Evolutionary conservation across 2,329 filamentous ascomycete species (phyloP).

Genomic region (Pseudogymnoascus sp.): DNA sequence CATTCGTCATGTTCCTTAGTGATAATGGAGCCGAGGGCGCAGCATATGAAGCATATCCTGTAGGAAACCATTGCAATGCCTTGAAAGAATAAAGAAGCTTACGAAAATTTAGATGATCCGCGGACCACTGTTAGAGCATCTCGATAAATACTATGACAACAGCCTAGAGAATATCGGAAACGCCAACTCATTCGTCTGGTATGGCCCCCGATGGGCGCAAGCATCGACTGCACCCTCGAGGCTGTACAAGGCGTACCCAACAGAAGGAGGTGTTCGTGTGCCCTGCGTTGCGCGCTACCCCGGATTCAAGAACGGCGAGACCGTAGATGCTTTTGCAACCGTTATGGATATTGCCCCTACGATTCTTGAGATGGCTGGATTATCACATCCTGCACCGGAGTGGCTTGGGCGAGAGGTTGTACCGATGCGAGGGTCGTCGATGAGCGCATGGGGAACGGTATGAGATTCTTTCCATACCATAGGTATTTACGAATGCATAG

Average conservation of each 20-base stretch:
- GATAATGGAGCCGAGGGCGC: slow-evolving; percentile 45
- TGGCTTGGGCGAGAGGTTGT: slow-evolving; percentile 43
- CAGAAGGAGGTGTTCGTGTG: slow-evolving; percentile 34
- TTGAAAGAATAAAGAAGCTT: background rate
- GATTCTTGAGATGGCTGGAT: slow-evolving; percentile 36
- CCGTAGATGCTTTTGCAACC: slow-evolving; percentile 31
- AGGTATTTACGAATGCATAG: background rate
- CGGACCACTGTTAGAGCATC: background rate
- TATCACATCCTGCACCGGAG: slow-evolving; percentile 32
- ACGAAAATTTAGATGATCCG: slow-evolving; percentile 27
- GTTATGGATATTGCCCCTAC: slow-evolving; percentile 37
- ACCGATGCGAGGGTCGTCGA: slow-evolving; percentile 43
- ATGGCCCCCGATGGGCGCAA: slow-evolving; percentile 30
- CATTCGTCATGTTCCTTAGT: slow-evolving; percentile 42
- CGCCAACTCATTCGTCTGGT: slow-evolving; percentile 42
- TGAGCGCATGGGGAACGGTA: slow-evolving; percentile 31
- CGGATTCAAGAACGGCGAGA: slow-evolving; percentile 15
- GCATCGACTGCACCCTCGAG: slow-evolving; percentile 39
- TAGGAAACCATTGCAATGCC: slow-evolving; percentile 25
- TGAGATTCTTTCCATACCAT: background rate
- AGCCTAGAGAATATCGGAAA: slow-evolving; percentile 40
- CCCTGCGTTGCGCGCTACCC: slow-evolving; percentile 32
- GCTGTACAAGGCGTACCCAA: slow-evolving; percentile 36
- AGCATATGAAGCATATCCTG: slow-evolving; percentile 38
- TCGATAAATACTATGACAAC: slow-evolving; percentile 38